Conservation (phyloP, 73 alveolate species). For the Uronychia binucleata region DNA sequence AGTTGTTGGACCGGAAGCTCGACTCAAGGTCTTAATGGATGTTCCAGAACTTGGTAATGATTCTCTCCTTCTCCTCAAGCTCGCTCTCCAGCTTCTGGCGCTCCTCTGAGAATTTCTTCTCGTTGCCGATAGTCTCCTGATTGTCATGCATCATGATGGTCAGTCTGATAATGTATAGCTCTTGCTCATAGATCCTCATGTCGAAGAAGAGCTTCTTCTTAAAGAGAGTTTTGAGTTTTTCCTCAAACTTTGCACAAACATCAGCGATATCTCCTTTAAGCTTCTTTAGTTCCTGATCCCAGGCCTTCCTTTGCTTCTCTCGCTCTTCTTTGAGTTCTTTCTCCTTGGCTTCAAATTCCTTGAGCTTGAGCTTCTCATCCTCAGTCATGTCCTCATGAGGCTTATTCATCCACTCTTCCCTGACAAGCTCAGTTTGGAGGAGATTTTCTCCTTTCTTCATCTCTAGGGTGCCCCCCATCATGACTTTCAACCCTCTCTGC, state of each 20-base stretch:
- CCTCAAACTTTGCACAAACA: constrained; percentile 78
- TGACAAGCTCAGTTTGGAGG: constrained; percentile 78
- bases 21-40: constrained; percentile 43
- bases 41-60: constrained; percentile 29
- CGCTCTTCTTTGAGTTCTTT: constrained; percentile 91
- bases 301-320: constrained; percentile 91
- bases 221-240: constrained; percentile 61
- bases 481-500: constrained; percentile 91
- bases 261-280: constrained; percentile 77
- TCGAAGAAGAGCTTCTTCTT: constrained; percentile 83
- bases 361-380: constrained; percentile 87
- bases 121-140: constrained; percentile 51
- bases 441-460: constrained; percentile 88
- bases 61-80: constrained; percentile 28
- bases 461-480: constrained; percentile 94
- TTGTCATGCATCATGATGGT: constrained; percentile 68
- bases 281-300: constrained; percentile 84
- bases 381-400: constrained; percentile 94
- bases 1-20: constrained; percentile 12
- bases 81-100: constrained; percentile 46
- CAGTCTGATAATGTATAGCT: constrained; percentile 74
- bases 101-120: constrained; percentile 41
- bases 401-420: constrained; percentile 96
- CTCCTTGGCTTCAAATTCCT: constrained; percentile 92
- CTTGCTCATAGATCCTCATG: constrained; percentile 80